Base-by-base conservation (phyloP, 2,329 filamentous ascomycete species). In the Trichoderma sp. region DNA sequence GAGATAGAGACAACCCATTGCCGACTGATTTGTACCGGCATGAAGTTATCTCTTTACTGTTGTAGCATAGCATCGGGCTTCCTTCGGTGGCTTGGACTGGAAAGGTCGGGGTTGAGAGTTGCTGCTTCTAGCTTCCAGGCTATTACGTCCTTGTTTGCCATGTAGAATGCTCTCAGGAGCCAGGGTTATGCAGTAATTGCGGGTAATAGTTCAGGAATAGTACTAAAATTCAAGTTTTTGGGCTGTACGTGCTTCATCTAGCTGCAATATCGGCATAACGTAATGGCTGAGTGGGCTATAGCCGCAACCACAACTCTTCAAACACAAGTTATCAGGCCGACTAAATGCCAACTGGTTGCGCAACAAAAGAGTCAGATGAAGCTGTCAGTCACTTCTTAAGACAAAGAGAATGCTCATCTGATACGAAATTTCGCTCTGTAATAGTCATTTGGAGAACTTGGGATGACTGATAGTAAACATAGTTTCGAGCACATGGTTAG, bases 1-100 rank as follows among this genome's bases (percentile, higher is more conserved):
- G 67, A 60, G 67, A 62, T 21, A 16, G 56, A 31, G 27, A n/a
- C 35, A 62, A 12, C 27, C n/a, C n/a, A 29, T 6, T 62, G 24
- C 24, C 35, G 53, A 68, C 65, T 29, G 31, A 4, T 18, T 33
- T 56, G 41, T 68, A 21, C 50, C 12, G 65, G 24, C 18, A 68
- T 56, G 41, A 68, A 21, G 50, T 6, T 24, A 53, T 68, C 45
- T 33, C 41, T 68, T 68, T 68, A 68, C 65, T 11, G 18, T 68
- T 68, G 21, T 33, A 68, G 65, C 18, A 68, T 68, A 53, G 65
- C 50, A 68, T 6, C 65, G 65, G 65, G 29, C 65, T 68, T 68
- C 65, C 65, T 68, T 68, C 65, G 65, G 65, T 50, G 41, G n/a
- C 41, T 68, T 53, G 41, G 31, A 21, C 8, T 68, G 27, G 33